Evolutionary conservation across 179 eudicot species (phyloP).

Genomic region (Beta lomatogona): DNA sequence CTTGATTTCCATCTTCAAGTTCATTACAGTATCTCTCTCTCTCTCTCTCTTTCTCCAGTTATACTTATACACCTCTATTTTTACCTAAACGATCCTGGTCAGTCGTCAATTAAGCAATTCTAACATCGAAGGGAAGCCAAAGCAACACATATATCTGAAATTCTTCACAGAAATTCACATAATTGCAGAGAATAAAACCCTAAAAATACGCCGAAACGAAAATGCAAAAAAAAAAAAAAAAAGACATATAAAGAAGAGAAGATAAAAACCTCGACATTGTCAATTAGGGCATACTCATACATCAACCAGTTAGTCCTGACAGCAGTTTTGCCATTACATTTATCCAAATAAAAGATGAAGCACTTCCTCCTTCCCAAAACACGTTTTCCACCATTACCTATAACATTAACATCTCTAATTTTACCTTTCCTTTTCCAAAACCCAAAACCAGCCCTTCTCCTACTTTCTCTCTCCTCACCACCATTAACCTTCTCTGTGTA

Average conservation of each 20-base stretch:
- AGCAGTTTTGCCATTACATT: conserved; percentile 10
- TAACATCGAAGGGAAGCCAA: too few species aligned
- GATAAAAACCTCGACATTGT: conserved; percentile 37
- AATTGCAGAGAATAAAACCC: background rate
- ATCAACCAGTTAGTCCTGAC: conserved; percentile 46
- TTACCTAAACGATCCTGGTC: too few species aligned
- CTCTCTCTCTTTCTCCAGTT: background rate
- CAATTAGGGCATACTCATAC: conserved; percentile 50
- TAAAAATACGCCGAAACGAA: too few species aligned
- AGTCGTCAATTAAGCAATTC: too few species aligned
- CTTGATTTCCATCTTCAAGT: too few species aligned
- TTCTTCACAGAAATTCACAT: background rate
- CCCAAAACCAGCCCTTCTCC: conserved; percentile 8
- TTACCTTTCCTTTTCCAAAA: conserved; percentile 13
- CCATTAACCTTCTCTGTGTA: conserved; percentile 36
- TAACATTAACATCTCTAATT: conserved; percentile 12
- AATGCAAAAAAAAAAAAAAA: background rate
- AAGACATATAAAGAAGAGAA: too few species aligned
- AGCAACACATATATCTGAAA: background rate
- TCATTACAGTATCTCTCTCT: too few species aligned
- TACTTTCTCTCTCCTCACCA: background rate
- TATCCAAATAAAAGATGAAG: conserved; percentile 21
- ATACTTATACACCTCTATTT: background rate
- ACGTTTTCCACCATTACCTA: conserved; percentile 31
- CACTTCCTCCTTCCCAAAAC: conserved; percentile 37